Evolutionary conservation across 192 early-diverging fungal genomes (phyloP), one percentile per base, ranked within the genome.

Genomic region (Coemansia sp.): DNA sequence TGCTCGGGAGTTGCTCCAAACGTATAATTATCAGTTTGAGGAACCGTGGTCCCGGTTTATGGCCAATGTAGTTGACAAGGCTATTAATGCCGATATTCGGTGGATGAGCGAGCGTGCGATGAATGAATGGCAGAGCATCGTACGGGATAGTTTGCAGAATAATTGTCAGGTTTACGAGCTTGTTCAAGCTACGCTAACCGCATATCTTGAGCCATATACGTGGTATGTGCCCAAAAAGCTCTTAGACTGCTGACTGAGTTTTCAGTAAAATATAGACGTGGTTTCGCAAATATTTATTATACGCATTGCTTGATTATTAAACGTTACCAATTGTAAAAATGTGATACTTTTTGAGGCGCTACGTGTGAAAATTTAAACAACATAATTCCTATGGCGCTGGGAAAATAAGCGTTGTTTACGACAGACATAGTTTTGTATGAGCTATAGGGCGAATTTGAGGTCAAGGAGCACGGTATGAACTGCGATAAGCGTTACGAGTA

Each of bases 31-130:
- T 4, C 21, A 14, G 9, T 57, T n/a, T 4, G 41, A 51, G n/a
- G 65, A 74, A 15, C 67, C 72, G 21, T 80, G 77, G 77, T 62
- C 65, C 27, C 63, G 29, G 2, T 80, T 67, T n/a, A 15, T 80
- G 61, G 62, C 56, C 11, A 51, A 65, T 32, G 19, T 74, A 9
- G 59, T 68, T 9, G 29, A 55, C 17, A 67, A 55, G 12, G 12
- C 37, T 3, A 32, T 60, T 3, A 25, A 41, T 11, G 53, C 68
- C 0, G 64, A 76, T 49, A 50, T 61, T 2, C 43, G 25, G 2
- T 76, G 74, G 74, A 39, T 76, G 55, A 56, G 52, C 39, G 29
- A 14, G 1, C 19, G 47, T 9, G 74, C 74, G 2, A 22, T 52
- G 29, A 0, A 14, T 0, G 52, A 53, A 14, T 76, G 74, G 74